Conservation (phyloP, 768 basidiomycete genomes). For the Rossbeevera mucosa region DNA sequence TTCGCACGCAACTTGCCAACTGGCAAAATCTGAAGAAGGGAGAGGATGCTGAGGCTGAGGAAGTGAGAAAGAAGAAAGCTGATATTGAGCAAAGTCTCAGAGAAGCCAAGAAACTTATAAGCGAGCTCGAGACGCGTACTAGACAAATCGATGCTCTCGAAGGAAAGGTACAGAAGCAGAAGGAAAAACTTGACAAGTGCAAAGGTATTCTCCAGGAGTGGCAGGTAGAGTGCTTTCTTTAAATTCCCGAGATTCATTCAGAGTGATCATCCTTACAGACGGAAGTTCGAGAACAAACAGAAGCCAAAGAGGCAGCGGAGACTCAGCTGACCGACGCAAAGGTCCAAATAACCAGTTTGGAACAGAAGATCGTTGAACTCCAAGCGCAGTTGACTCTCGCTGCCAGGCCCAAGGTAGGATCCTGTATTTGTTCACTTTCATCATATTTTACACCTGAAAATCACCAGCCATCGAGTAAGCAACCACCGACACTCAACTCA, state of each 20-base stretch:
- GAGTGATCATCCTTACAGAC: constrained; percentile 28
- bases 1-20: constrained; percentile 61
- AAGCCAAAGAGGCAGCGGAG: constrained; percentile 34
- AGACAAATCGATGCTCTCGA: constrained; percentile 28
- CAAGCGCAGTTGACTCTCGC: constrained; percentile 40
- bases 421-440: constrained; percentile 7
- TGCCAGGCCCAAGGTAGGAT: constrained; percentile 26
- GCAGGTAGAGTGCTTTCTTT: constrained; percentile 36
- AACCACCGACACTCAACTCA: constrained; percentile 2
- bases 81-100: constrained; percentile 54
- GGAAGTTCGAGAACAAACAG: constrained; percentile 34
- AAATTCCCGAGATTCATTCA: not conserved
- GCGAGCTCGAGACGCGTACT: constrained; percentile 26
- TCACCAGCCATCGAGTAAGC: constrained; percentile 13
- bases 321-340: constrained; percentile 34
- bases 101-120: constrained; percentile 38
- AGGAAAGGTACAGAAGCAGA: constrained; percentile 41
- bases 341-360: constrained; percentile 19
- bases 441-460: constrained; percentile 7
- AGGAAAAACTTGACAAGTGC: constrained; percentile 38
- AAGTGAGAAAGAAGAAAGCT: constrained; percentile 47
- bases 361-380: constrained; percentile 43
- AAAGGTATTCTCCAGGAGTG: constrained; percentile 41
- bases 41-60: constrained; percentile 55
- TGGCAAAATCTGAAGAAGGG: constrained; percentile 67